These are phyloP conservation scores for Leccinum subtestaceum DNA, from an alignment of 768 basidiomycete species.

Conservation along the genomic window DNA sequence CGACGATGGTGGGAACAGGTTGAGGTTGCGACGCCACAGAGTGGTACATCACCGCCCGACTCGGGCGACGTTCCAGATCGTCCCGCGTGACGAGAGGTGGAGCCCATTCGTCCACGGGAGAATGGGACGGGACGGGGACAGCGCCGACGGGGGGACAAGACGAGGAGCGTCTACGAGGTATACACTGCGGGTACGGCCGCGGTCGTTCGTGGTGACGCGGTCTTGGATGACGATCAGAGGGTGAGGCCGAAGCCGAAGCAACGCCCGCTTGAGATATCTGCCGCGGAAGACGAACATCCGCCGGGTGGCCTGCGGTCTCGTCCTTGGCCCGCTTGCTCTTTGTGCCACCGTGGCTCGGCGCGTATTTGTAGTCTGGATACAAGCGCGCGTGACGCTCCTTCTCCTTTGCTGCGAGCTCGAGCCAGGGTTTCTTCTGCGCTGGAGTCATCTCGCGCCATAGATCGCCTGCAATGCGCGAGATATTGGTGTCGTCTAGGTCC, in stretches of 20 bases:
- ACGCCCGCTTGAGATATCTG: slow-evolving; percentile 11
- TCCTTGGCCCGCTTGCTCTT: slow-evolving; percentile 23
- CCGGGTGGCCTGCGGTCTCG: slow-evolving; percentile 1
- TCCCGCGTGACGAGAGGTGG: slow-evolving; percentile 28
- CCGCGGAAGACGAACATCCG: slow-evolving; percentile 11
- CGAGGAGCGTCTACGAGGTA: slow-evolving; percentile 36
- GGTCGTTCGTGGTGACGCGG: slow-evolving; percentile 16
- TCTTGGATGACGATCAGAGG: background rate
- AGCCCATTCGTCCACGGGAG: slow-evolving; percentile 16
- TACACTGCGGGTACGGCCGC: slow-evolving; percentile 23
- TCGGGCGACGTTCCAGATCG: slow-evolving; percentile 36
- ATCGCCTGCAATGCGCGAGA: slow-evolving; percentile 62
- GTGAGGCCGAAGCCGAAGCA: background rate
- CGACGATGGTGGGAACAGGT: background rate
- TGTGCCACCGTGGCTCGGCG: slow-evolving; percentile 24
- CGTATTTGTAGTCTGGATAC: slow-evolving; percentile 46
- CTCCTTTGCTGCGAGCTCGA: slow-evolving; percentile 47
- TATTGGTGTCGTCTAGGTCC: slow-evolving; percentile 65
- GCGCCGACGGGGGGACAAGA: slow-evolving; percentile 42
- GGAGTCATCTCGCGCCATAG: slow-evolving; percentile 60
- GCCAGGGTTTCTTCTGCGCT: slow-evolving; percentile 48
- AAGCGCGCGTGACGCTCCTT: slow-evolving; percentile 40
- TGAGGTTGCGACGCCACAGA: slow-evolving; percentile 17
- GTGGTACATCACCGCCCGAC: slow-evolving; percentile 34
- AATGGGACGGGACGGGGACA: slow-evolving; percentile 23